Evolutionary conservation across 192 early-diverging fungal species (phyloP).

Genomic region (Backusella tuberculispora): DNA sequence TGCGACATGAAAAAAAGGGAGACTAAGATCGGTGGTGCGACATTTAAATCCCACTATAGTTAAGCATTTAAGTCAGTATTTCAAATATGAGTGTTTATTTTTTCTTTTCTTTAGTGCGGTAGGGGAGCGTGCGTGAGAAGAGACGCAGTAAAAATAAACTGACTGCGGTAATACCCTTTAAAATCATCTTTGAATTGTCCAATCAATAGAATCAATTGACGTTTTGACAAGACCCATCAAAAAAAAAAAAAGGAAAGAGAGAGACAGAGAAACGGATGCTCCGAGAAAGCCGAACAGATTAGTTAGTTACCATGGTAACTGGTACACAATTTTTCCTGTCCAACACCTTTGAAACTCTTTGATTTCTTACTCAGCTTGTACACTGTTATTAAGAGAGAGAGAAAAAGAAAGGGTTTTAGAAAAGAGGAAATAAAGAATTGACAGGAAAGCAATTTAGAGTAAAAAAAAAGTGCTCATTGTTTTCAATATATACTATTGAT

Average conservation of each 20-base stretch:
- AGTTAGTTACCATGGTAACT: not conserved
- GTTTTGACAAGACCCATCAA: slow-evolving; percentile 12
- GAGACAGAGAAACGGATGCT: not conserved
- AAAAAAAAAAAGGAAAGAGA: not conserved
- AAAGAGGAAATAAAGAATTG: slow-evolving; percentile 1
- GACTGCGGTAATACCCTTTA: not conserved
- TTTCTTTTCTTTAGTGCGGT: not conserved
- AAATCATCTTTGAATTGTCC: not conserved
- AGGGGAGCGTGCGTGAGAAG: not conserved
- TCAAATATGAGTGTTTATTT: not conserved
- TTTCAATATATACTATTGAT: not conserved
- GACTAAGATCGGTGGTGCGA: not conserved
- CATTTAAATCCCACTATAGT: not conserved
- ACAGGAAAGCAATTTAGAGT: not conserved
- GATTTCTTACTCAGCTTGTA: slow-evolving; percentile 4
- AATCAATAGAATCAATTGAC: not conserved
- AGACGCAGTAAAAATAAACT: not conserved
- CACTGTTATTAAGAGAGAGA: not conserved
- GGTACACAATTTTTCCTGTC: not conserved
- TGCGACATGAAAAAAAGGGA: not conserved
- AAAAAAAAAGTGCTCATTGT: not conserved
- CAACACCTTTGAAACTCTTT: not conserved
- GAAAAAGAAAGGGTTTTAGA: not conserved
- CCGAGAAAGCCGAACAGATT: not conserved
- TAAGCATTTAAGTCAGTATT: not conserved